Percentiles rank a stretch among this genome's conserved stretches.
Evolutionary conservation across 73 alveolate genomes (phyloP).

Genomic region (Paramecium primaurelia): DNA sequence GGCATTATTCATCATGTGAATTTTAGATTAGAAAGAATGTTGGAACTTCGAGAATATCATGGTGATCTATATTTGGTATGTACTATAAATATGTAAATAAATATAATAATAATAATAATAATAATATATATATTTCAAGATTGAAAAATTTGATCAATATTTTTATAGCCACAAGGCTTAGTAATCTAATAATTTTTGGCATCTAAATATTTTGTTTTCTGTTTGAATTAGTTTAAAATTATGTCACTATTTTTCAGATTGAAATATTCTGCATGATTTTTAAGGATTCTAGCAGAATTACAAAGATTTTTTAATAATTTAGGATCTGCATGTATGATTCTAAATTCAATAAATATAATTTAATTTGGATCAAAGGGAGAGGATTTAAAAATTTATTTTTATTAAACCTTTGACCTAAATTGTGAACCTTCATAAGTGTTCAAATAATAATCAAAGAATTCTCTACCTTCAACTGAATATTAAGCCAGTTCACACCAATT

Average conservation of each 20-base stretch:
- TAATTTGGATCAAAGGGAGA: background rate
- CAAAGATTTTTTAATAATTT: background rate
- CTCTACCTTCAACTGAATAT: slow-evolving; percentile 37
- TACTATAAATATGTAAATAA: background rate
- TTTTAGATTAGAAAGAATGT: background rate
- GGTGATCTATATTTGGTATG: background rate
- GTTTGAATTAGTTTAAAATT: background rate
- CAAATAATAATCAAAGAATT: background rate
- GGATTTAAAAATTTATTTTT: background rate
- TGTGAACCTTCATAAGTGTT: slow-evolving; percentile 33
- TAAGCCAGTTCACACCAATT: slow-evolving; percentile 43
- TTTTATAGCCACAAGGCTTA: slow-evolving; percentile 33
- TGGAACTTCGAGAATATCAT: background rate
- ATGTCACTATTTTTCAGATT: background rate
- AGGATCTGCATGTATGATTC: slow-evolving; percentile 10
- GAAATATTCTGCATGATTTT: slow-evolving; percentile 18
- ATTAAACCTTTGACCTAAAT: background rate
- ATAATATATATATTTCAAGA: background rate
- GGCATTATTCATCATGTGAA: background rate
- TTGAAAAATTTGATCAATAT: background rate
- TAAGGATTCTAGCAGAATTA: background rate
- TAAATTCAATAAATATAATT: slow-evolving; percentile 4
- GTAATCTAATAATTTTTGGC: background rate
- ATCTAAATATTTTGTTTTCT: background rate
- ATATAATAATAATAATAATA: background rate